A percentile compares a stretch with the other conserved stretches of the same genome.
phyloP scores from a whole-genome alignment of 257 asterid species.

The Solanum etuberosum region DNA sequence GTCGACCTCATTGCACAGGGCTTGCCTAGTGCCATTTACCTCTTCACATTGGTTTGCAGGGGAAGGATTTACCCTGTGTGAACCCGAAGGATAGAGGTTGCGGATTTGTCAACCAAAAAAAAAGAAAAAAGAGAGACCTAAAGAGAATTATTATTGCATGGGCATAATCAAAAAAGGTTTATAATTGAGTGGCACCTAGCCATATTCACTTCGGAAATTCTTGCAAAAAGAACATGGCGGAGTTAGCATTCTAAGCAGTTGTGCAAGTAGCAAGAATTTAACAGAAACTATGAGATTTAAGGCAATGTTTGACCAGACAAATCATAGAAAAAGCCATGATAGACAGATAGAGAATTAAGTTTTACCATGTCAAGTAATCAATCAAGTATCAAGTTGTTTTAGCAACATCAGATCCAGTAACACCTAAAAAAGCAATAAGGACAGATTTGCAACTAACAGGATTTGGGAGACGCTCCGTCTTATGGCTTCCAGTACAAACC shows the following conservation, averaged over 20 bases:
- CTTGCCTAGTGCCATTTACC: background rate
- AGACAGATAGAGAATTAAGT: background rate
- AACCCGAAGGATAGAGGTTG: background rate
- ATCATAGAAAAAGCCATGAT: background rate
- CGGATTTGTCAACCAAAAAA: background rate
- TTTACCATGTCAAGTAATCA: background rate
- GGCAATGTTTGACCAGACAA: background rate
- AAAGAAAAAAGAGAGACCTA: background rate
- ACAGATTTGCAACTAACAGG: constrained; percentile 39
- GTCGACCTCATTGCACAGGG: background rate
- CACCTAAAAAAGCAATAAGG: background rate
- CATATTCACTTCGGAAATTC: background rate
- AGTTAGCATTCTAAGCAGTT: background rate
- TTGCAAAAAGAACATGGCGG: background rate
- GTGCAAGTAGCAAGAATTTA: background rate
- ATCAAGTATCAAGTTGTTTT: background rate
- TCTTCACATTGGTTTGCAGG: background rate
- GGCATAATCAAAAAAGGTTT: background rate
- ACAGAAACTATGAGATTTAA: background rate
- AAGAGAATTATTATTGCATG: background rate
- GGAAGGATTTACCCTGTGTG: background rate
- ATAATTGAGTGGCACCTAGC: background rate
- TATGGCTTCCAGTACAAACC: constrained; percentile 51
- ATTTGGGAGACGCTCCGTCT: constrained; percentile 35
- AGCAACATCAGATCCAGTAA: background rate